phyloP scores from a whole-genome alignment of 2,329 filamentous ascomycete genomes.

The Plenodomus biglobosus region DNA sequence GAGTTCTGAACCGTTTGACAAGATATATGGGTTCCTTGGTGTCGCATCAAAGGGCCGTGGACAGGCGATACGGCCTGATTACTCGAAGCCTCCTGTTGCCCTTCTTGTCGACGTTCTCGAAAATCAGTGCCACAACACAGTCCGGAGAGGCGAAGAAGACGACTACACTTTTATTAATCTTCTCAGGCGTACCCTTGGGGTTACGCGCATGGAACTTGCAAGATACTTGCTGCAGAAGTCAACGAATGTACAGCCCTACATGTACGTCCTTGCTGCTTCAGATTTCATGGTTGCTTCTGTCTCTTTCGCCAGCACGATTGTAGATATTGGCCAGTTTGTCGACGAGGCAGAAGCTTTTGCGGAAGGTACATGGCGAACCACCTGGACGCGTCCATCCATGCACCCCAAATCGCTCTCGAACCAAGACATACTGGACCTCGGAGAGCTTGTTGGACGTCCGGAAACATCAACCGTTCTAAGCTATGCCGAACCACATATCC shows the following conservation, averaged over 20 bases:
- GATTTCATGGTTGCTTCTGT: constrained; percentile 9
- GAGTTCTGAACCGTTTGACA: constrained; percentile 13
- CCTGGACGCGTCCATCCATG: constrained; percentile 10
- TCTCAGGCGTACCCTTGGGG: constrained; percentile 9
- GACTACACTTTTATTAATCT: constrained; percentile 11
- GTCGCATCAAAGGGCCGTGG: constrained; percentile 10
- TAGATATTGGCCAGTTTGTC: constrained; percentile 7
- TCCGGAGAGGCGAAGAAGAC: constrained; percentile 4
- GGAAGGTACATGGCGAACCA: constrained; percentile 4
- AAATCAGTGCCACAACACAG: constrained; percentile 8
- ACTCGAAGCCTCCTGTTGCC: constrained; percentile 10
- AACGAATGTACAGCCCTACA: constrained; percentile 2
- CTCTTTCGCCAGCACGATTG: constrained; percentile 9
- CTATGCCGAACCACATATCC: constrained; percentile 10
- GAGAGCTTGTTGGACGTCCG: not conserved
- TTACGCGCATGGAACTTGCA: constrained; percentile 12
- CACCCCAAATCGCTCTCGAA: constrained; percentile 6
- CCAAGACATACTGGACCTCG: constrained; percentile 9
- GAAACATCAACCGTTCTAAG: constrained; percentile 1
- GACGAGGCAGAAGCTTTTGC: constrained; percentile 11
- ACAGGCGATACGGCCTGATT: constrained; percentile 14
- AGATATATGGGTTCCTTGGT: constrained; percentile 15
- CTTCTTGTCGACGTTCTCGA: constrained; percentile 16
- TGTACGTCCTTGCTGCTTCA: constrained; percentile 11
- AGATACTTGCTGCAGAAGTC: constrained; percentile 8